Percentiles rank a stretch among this genome's conserved stretches.
phyloP scores from a whole-genome alignment of 345 rosid genomes.

The Brassica napus region DNA sequence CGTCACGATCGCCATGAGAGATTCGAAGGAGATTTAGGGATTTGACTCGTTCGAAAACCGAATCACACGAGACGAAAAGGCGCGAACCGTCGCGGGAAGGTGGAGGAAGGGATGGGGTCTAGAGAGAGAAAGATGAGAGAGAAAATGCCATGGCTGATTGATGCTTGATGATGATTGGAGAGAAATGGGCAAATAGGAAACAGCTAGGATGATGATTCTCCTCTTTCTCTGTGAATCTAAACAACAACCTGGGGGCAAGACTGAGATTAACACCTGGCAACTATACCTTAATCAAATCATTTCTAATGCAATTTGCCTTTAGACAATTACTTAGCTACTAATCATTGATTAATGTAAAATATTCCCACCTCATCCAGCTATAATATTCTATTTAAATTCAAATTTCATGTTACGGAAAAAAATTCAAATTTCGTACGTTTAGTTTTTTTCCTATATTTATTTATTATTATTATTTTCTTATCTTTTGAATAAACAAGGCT shows the following conservation, averaged over 20 bases:
- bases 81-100: not conserved
- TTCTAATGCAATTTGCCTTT: not conserved
- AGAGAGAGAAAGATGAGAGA: constrained; percentile 21
- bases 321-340: not conserved
- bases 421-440: not conserved
- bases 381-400: not conserved
- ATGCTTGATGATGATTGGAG: constrained; percentile 14
- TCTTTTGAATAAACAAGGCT: not conserved
- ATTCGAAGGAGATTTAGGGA: not conserved
- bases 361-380: not conserved
- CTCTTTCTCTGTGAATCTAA: not conserved
- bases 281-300: not conserved
- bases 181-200: constrained; percentile 16
- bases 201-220: constrained; percentile 26
- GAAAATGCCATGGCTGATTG: constrained; percentile 43
- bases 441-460: not conserved
- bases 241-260: constrained; percentile 4
- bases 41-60: not conserved
- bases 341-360: not conserved
- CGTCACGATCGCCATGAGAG: constrained; percentile 78
- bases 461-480: not conserved
- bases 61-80: not conserved
- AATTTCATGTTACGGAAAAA: not conserved
- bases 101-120: not conserved
- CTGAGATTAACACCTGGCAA: constrained; percentile 17